Percentiles rank a stretch among this genome's conserved stretches.
phyloP scores from a whole-genome alignment of 768 basidiomycete genomes.

The Dentipellis sp. region DNA sequence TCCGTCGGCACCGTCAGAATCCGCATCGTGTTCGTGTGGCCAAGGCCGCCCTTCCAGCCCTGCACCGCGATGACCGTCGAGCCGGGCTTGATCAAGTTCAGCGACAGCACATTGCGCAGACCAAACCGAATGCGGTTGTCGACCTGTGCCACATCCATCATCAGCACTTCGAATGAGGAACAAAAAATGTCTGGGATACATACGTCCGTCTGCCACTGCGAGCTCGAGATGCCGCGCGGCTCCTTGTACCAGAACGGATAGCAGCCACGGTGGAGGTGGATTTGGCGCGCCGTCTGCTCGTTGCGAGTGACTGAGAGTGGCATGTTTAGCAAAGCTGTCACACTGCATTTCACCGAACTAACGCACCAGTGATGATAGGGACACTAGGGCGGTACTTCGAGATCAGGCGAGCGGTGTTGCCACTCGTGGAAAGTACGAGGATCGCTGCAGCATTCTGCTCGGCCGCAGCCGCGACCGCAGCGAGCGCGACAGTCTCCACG shows the following conservation, averaged over 20 bases:
- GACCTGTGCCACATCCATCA: constrained; percentile 35
- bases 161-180: constrained; percentile 3
- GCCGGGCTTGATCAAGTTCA: constrained; percentile 84
- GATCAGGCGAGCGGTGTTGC: constrained; percentile 90
- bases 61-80: constrained; percentile 91
- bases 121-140: constrained; percentile 89
- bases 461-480: constrained; percentile 88
- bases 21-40: constrained; percentile 89
- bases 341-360: not conserved
- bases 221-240: constrained; percentile 77
- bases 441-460: constrained; percentile 96
- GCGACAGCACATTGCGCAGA: constrained; percentile 67
- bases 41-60: constrained; percentile 98
- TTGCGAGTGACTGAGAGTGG: constrained; percentile 76
- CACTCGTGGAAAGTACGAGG: constrained; percentile 92
- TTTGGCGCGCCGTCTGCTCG: constrained; percentile 90
- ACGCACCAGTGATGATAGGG: constrained; percentile 89
- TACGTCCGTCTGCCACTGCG: constrained; percentile 98
- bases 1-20: constrained; percentile 81
- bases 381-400: constrained; percentile 93
- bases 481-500: constrained; percentile 91
- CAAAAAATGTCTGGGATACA: constrained; percentile 20
- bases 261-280: constrained; percentile 92
- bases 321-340: not conserved
- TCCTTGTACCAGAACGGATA: constrained; percentile 97